These are phyloP conservation scores for Akebia trifoliata DNA, from an alignment of 164 flowering plant genomes.

Conservation along the genomic window DNA sequence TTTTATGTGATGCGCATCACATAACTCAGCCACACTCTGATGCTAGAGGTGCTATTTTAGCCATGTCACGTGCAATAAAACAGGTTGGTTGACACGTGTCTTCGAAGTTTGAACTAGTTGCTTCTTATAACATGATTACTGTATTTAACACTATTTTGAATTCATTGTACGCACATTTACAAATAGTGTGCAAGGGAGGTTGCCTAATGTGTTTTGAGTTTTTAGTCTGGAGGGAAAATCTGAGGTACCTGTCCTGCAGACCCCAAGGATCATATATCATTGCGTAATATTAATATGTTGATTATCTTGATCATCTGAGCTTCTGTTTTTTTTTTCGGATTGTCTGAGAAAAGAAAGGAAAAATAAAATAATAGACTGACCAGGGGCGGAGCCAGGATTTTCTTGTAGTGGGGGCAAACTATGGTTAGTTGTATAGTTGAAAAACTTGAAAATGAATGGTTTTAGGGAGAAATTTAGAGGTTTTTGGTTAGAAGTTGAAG, in stretches of 20 bases:
- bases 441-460: no score
- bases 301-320: background rate
- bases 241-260: background rate
- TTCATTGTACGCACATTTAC: background rate
- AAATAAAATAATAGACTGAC: no score
- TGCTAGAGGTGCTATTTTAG: conserved; percentile 91
- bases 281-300: background rate
- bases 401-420: no score
- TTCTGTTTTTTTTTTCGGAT: background rate
- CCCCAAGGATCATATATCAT: background rate
- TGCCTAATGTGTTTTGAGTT: background rate
- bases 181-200: background rate
- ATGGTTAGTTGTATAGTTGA: no score
- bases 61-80: conserved; percentile 78
- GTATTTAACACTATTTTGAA: background rate
- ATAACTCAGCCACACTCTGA: conserved; percentile 86
- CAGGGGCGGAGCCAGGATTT: no score
- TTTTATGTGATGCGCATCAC: conserved; percentile 92
- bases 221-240: background rate
- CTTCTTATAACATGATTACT: background rate
- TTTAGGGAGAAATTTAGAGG: no score
- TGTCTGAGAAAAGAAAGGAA: background rate
- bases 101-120: conserved; percentile 4
- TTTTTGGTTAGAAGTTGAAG: no score
- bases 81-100: conserved; percentile 42